phyloP scores from a whole-genome alignment of 2,329 filamentous ascomycete genomes.

The Penicillium sp. region DNA sequence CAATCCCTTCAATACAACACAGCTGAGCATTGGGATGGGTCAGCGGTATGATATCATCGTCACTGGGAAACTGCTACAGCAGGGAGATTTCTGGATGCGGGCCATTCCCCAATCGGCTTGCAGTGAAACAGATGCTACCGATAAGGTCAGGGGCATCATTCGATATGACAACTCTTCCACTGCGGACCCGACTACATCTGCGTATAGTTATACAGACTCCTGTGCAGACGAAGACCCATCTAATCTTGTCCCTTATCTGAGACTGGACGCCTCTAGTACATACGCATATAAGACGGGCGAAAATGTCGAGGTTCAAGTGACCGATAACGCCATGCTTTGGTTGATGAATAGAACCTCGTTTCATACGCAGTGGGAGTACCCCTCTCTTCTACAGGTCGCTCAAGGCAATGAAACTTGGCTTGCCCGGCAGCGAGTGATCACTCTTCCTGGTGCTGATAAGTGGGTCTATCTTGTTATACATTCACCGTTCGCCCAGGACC shows the following conservation, averaged over 20 bases:
- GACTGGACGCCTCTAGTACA: conserved; percentile 20
- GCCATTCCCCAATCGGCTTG: conserved; percentile 15
- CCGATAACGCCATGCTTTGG: conserved; percentile 16
- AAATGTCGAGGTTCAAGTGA: conserved; percentile 5
- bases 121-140: conserved; percentile 5
- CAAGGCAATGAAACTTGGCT: conserved; percentile 33
- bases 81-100: conserved; percentile 49
- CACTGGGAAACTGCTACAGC: conserved; percentile 41
- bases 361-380: conserved; percentile 47
- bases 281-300: conserved; percentile 5
- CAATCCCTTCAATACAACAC: conserved; percentile 5
- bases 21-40: conserved; percentile 13
- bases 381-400: conserved; percentile 43
- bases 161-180: conserved; percentile 18
- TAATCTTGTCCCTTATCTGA: conserved; percentile 28
- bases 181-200: conserved; percentile 27
- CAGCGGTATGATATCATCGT: conserved; percentile 53
- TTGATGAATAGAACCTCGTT: conserved; percentile 24
- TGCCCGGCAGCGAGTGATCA: conserved; percentile 34
- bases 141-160: conserved; percentile 9
- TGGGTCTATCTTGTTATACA: conserved; percentile 43
- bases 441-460: conserved; percentile 24
- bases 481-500: conserved; percentile 8
- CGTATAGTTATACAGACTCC: conserved; percentile 21
- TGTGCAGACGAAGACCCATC: conserved; percentile 31